A percentile compares a stretch with the other conserved stretches of the same genome.
Evolutionary conservation across 2,329 filamentous ascomycete species (phyloP).

Genomic region (Talaromyces sp.): DNA sequence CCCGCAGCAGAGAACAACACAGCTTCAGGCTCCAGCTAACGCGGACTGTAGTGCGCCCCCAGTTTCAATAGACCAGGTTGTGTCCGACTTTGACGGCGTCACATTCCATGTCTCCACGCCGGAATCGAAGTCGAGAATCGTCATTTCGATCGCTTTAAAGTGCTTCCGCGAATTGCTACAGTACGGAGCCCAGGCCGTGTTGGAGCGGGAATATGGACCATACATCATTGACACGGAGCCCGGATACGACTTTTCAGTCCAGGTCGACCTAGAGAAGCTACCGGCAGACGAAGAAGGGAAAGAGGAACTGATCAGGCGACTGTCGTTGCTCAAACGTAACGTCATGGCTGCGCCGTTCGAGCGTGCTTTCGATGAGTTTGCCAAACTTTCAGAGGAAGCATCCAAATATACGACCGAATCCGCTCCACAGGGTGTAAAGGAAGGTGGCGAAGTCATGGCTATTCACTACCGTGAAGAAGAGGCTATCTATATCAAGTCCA

Average conservation of each 20-base stretch:
- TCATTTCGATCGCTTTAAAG: constrained; percentile 90
- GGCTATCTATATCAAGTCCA: constrained; percentile 97
- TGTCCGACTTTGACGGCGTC: constrained; percentile 98
- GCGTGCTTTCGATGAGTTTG: constrained; percentile 90
- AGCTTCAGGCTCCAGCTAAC: constrained; percentile 34
- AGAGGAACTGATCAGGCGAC: constrained; percentile 78
- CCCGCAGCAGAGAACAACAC: constrained; percentile 22
- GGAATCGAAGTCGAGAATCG: constrained; percentile 86
- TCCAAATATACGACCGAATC: constrained; percentile 90
- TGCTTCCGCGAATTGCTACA: constrained; percentile 89
- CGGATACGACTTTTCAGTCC: constrained; percentile 93
- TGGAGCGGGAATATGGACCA: constrained; percentile 88
- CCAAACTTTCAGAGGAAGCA: constrained; percentile 77
- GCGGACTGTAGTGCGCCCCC: constrained; percentile 63
- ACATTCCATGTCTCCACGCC: constrained; percentile 98
- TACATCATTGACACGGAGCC: constrained; percentile 84
- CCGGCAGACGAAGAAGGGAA: constrained; percentile 78
- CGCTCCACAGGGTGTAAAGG: constrained; percentile 80
- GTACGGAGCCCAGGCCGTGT: constrained; percentile 86
- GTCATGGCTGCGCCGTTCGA: constrained; percentile 98
- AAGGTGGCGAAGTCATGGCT: constrained; percentile 88
- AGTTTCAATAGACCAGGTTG: constrained; percentile 90
- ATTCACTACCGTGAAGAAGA: constrained; percentile 99
- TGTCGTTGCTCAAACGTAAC: constrained; percentile 93
- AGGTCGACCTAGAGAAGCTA: constrained; percentile 81